Conservation (phyloP, 129 eudicot species). For the Escallonia rubra region DNA sequence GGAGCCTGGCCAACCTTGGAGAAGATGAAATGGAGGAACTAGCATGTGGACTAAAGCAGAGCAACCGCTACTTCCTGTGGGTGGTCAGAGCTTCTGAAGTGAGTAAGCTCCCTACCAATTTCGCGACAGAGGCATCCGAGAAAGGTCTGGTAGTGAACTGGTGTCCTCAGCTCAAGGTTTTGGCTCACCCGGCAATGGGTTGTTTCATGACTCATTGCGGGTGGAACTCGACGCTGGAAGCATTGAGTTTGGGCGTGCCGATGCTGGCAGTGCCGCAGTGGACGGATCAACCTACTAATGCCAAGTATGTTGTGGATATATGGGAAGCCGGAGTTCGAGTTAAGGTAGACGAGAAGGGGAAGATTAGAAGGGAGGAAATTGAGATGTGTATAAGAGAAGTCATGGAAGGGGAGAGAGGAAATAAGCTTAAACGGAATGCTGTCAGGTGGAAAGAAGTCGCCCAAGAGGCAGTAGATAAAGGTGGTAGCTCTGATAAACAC, state of each 20-base stretch:
- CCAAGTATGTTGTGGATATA: conserved; percentile 13
- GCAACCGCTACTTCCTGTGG: conserved; percentile 15
- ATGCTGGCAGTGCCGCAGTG: conserved; percentile 14
- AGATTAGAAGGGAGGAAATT: conserved; percentile 13
- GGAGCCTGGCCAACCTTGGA: background rate
- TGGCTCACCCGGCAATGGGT: conserved; percentile 18
- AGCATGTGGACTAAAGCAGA: conserved; percentile 10
- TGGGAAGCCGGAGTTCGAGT: conserved; percentile 11
- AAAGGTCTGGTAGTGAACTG: conserved; percentile 21
- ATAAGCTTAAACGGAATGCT: conserved; percentile 3
- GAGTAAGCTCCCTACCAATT: background rate
- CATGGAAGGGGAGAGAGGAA: conserved; percentile 8
- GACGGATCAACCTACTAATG: conserved; percentile 23
- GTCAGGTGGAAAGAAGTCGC: background rate
- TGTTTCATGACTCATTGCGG: conserved; percentile 29
- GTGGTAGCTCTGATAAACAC: background rate
- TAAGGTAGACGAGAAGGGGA: background rate
- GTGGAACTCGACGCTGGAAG: conserved; percentile 20
- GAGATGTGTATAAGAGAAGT: conserved; percentile 12
- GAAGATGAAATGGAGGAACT: conserved; percentile 3
- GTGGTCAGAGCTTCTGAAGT: conserved; percentile 9
- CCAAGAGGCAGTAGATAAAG: background rate
- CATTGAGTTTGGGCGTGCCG: conserved; percentile 16
- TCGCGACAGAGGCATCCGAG: conserved; percentile 1
- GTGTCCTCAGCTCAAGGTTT: conserved; percentile 17